Conservation (phyloP, 129 eudicot species). For the Ambrosia trifida region DNA sequence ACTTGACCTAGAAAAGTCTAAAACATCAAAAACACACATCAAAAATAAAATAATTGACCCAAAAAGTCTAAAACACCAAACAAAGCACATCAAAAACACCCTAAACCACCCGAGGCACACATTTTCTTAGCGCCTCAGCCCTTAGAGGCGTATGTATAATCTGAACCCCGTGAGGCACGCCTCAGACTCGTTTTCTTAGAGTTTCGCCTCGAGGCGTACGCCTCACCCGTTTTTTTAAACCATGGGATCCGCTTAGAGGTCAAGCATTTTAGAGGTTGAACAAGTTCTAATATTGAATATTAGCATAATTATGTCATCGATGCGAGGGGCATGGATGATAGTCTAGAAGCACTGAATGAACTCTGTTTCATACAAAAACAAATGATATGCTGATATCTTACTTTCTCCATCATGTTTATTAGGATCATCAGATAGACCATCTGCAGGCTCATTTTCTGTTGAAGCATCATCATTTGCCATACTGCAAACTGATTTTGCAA, state of each 20-base stretch:
- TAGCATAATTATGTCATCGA: background rate
- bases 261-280: background rate
- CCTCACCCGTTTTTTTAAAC: too few relatives aligned
- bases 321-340: constrained; percentile 3
- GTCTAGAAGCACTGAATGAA: background rate
- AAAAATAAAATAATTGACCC: too few relatives aligned
- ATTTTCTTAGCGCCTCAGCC: too few relatives aligned
- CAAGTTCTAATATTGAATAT: background rate
- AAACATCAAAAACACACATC: too few relatives aligned
- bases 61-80: too few relatives aligned
- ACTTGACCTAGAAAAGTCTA: too few relatives aligned
- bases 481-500: constrained; percentile 46
- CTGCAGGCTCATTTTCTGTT: constrained; percentile 35
- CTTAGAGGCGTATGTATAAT: too few relatives aligned
- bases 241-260: constrained; percentile 17
- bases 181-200: too few relatives aligned
- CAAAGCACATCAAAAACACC: too few relatives aligned
- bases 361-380: constrained; percentile 17
- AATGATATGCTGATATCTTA: constrained; percentile 25
- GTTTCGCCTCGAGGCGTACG: too few relatives aligned
- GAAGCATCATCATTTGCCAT: constrained; percentile 39
- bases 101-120: too few relatives aligned
- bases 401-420: constrained; percentile 39
- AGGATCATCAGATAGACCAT: constrained; percentile 31
- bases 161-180: too few relatives aligned